Conservation (phyloP, 495 filamentous ascomycete genomes). For the Massariosphaeria phaeospora region DNA sequence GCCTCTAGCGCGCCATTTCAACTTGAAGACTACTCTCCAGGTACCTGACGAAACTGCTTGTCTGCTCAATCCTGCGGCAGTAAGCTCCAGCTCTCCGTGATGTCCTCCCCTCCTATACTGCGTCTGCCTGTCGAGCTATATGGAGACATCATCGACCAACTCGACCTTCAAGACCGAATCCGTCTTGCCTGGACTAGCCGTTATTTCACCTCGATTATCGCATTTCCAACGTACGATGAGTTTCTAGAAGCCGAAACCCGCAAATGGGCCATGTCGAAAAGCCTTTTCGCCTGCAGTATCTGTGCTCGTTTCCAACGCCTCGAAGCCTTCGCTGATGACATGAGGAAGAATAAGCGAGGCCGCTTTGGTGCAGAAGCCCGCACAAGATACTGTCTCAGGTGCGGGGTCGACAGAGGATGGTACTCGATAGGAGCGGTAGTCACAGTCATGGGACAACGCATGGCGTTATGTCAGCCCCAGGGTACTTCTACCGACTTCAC, state of each 20-base stretch:
- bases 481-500: constrained; percentile 7
- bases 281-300: constrained; percentile 17
- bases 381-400: constrained; percentile 23
- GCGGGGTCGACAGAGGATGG: constrained; percentile 15
- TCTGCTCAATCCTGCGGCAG: too few species aligned
- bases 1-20: too few species aligned
- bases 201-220: constrained; percentile 15
- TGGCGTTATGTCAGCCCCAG: constrained; percentile 6
- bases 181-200: constrained; percentile 6
- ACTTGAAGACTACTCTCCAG: too few species aligned
- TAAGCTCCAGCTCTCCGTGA: too few species aligned
- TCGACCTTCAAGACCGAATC: constrained; percentile 14
- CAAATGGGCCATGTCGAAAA: constrained; percentile 12
- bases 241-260: constrained; percentile 16
- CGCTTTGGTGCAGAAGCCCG: constrained; percentile 17
- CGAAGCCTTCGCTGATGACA: constrained; percentile 14
- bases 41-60: too few species aligned
- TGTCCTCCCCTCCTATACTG: constrained; percentile 16
- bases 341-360: constrained; percentile 23
- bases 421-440: constrained; percentile 13
- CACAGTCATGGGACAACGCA: constrained; percentile 7
- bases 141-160: constrained; percentile 19
- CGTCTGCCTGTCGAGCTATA: constrained; percentile 26
- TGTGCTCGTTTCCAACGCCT: constrained; percentile 17
- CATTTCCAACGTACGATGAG: constrained; percentile 8